These are phyloP conservation scores for Sicyos baderoa DNA, from an alignment of 306 rosid species.

Conservation along the genomic window DNA sequence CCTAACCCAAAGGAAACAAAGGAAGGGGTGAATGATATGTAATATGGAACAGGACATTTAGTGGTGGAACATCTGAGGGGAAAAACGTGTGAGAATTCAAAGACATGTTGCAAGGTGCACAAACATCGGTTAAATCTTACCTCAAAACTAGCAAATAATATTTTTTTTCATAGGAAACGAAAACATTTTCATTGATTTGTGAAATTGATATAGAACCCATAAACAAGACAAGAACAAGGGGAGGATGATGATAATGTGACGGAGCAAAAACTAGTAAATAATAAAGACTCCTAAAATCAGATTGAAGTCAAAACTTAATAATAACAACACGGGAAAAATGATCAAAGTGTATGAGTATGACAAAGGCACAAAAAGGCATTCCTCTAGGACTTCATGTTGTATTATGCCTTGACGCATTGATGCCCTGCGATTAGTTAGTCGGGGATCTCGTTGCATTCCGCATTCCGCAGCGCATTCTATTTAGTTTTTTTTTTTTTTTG, in stretches of 20 bases:
- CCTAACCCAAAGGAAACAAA: conserved; percentile 32
- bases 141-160: neutral
- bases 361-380: neutral
- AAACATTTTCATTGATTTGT: no score
- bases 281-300: neutral
- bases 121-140: neutral
- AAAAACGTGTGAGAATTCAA: conserved; percentile 1
- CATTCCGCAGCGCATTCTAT: no score
- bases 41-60: neutral
- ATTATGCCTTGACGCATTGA: no score
- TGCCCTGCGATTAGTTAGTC: no score
- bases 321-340: neutral
- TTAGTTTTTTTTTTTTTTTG: no score
- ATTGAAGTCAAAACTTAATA: neutral
- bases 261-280: neutral
- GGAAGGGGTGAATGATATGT: neutral
- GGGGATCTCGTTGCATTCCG: no score
- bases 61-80: neutral
- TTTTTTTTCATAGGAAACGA: no score
- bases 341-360: neutral
- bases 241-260: no score
- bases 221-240: no score
- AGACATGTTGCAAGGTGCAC: neutral
- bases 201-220: no score
- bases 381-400: neutral